These are phyloP conservation scores for Vaccinium vitisidaea DNA, from an alignment of 148 eudicot species.

Conservation along the genomic window DNA sequence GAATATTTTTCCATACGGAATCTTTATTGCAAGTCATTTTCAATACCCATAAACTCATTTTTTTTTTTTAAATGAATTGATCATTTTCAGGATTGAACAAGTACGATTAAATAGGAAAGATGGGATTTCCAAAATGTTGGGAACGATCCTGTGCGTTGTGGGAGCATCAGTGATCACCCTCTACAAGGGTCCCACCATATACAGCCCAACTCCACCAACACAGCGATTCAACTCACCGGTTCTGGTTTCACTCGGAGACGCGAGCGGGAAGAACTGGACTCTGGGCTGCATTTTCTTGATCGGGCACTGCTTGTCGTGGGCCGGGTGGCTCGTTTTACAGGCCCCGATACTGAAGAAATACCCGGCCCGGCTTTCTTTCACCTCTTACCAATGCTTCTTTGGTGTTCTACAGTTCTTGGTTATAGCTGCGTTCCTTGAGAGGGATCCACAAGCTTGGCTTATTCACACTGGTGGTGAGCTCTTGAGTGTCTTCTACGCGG, in stretches of 20 bases:
- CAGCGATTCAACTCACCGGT: slow-evolving; percentile 35
- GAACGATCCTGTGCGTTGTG: slow-evolving; percentile 69
- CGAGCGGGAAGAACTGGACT: slow-evolving; percentile 83
- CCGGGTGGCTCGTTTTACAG: slow-evolving; percentile 94
- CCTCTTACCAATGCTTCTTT: slow-evolving; percentile 94
- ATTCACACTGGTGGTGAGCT: slow-evolving; percentile 87
- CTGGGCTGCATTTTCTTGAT: slow-evolving; percentile 87
- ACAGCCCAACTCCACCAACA: slow-evolving; percentile 62
- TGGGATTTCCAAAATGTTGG: slow-evolving; percentile 69
- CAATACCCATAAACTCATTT: neutral
- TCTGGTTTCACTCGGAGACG: slow-evolving; percentile 59
- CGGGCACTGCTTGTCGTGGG: slow-evolving; percentile 95
- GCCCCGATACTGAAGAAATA: slow-evolving; percentile 85
- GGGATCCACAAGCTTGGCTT: slow-evolving; percentile 80
- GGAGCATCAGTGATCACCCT: slow-evolving; percentile 93
- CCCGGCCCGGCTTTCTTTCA: slow-evolving; percentile 92
- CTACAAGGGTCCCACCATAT: slow-evolving; percentile 85
- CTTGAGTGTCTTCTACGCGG: slow-evolving; percentile 90
- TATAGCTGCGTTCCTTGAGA: slow-evolving; percentile 81
- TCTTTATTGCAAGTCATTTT: neutral
- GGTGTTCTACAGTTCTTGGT: slow-evolving; percentile 81
- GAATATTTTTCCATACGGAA: no score
- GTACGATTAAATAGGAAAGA: slow-evolving; percentile 76
- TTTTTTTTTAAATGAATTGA: neutral
- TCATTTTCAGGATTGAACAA: slow-evolving; percentile 70